Conservation (phyloP, 108 stramenopile species). For the Cyclotella choctawhatcheeana region DNA sequence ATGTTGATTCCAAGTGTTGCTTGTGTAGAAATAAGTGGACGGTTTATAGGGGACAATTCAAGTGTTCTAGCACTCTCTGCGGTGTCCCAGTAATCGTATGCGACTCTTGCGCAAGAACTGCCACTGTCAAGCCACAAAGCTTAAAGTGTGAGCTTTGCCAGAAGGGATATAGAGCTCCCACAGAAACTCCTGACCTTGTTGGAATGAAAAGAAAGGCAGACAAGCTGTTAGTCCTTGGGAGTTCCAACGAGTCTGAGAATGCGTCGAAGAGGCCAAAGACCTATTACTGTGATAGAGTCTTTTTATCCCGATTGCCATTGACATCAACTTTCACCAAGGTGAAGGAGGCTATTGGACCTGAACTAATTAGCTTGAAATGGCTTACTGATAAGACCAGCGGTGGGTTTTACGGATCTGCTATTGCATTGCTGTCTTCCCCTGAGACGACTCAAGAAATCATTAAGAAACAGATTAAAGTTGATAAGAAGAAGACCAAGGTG, state of each 20-base stretch:
- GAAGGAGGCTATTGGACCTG: conserved; percentile 38
- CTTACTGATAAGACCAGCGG: conserved; percentile 55
- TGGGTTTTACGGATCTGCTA: conserved; percentile 71
- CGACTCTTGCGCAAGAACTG: conserved; percentile 31
- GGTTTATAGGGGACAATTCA: conserved; percentile 58
- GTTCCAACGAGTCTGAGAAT: not conserved
- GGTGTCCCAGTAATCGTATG: conserved; percentile 84
- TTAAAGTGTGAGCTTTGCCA: conserved; percentile 61
- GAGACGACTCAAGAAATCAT: conserved; percentile 36
- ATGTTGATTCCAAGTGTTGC: conserved; percentile 58
- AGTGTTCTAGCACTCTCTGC: conserved; percentile 57
- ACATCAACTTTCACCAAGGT: conserved; percentile 53
- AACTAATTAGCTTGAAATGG: conserved; percentile 56
- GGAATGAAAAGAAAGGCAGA: conserved; percentile 61
- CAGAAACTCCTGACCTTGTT: conserved; percentile 57
- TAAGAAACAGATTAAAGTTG: conserved; percentile 28
- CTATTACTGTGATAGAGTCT: conserved; percentile 47
- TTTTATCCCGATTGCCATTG: conserved; percentile 51
- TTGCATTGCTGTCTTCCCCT: conserved; percentile 52
- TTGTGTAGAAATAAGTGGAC: conserved; percentile 61
- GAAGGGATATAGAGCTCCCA: conserved; percentile 60
- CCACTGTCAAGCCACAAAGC: conserved; percentile 25
- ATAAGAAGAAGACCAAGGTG: conserved; percentile 42
- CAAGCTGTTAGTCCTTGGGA: conserved; percentile 5
- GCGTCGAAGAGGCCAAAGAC: conserved; percentile 9